Evolutionary conservation across 192 early-diverging fungal genomes (phyloP), one percentile per base, ranked within the genome.

Genomic region (Linnemannia elongata): DNA sequence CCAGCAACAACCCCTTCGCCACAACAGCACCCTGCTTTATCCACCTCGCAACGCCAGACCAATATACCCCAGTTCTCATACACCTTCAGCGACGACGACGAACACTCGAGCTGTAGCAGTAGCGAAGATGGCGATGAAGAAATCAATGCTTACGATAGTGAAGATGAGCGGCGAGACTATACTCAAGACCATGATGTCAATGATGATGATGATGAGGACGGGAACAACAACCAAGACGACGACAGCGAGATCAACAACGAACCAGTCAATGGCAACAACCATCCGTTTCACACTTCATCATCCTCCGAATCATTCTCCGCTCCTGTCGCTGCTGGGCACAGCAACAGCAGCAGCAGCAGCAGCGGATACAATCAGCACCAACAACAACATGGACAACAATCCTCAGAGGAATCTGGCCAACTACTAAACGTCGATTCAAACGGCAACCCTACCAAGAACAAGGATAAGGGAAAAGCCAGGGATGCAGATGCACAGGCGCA

Each of bases 301-400:
- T 83, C 76, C 36, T 78, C 57, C 45, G 82, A 83, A 83, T 83
- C 82, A 74, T n/a, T 74, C 55, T 78, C 75, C 39, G 82, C 71
- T 17, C 41, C 55, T 33, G 60, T 66, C 2, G 72, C 42, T 73
- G 41, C 44, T 41, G 72, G 27, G 38, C 42, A 73, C 27, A 41
- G 24, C 71, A 44, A n/a, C 24, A 38, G 42, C 8, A 38, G 5
- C 27, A 41, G 24, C 71, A 44, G 42, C 24, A 38, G 42, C 8
- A 38, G 5, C 72, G n/a, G 39, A 7, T 6, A 42, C 39, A 71
- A 41, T 24, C 69, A 71, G 20, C 8, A 70, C 71, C 44, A 45
- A 17, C 20, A 39, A 45, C 44, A 42, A 17, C 36, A 39, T 22
- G 60, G 2, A 33, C 60, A 66, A 15, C 60, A 75, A 3, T 24